Evolutionary conservation across 441 rosid genomes (phyloP).

Genomic region (Euphorbia corollata): DNA sequence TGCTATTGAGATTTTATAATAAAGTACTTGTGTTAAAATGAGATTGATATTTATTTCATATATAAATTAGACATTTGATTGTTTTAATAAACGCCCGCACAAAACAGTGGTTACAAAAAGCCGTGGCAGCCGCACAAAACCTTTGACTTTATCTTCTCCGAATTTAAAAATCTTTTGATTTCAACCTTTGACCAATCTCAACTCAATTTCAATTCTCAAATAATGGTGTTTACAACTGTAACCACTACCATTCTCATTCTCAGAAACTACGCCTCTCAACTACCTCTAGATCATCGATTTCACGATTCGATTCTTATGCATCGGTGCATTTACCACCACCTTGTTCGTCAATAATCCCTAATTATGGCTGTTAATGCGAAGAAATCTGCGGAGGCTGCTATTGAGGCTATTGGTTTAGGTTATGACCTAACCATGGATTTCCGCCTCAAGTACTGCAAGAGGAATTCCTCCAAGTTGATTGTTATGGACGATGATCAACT

Average conservation of each 20-base stretch:
- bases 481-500: constrained; percentile 14
- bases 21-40: no score
- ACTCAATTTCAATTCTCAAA: neutral
- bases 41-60: no score
- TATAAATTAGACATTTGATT: no score
- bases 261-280: neutral
- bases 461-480: constrained; percentile 19
- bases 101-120: no score
- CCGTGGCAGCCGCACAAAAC: constrained; percentile 1
- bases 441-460: constrained; percentile 66
- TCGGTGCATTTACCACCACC: neutral
- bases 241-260: neutral
- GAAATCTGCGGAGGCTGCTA: constrained; percentile 27
- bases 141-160: neutral
- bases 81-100: no score
- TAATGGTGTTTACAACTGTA: constrained; percentile 13
- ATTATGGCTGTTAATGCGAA: constrained; percentile 14
- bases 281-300: neutral
- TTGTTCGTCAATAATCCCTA: neutral
- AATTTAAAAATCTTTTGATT: neutral
- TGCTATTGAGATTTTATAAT: no score
- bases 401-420: constrained; percentile 37
- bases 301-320: neutral
- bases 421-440: constrained; percentile 65
- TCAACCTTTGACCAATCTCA: constrained; percentile 13